Evolutionary conservation across 352 stramenopile genomes (phyloP).

Genomic region (Aphanomyces astaci): DNA sequence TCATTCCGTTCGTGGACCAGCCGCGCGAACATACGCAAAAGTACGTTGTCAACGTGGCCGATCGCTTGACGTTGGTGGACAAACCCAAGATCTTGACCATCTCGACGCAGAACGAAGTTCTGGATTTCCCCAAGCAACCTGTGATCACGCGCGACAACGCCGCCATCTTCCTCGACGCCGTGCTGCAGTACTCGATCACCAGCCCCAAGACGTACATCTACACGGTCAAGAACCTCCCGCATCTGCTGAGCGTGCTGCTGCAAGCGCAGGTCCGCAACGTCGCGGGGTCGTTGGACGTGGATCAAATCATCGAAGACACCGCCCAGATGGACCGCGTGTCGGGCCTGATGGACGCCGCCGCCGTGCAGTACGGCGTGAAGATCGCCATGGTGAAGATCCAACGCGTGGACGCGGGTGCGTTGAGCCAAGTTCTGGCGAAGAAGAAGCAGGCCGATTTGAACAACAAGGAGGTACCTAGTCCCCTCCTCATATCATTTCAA

Average conservation of each 20-base stretch:
- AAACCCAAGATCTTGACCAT: slow-evolving; percentile 24
- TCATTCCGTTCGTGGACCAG: slow-evolving; percentile 30
- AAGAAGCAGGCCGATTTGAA: slow-evolving; percentile 39
- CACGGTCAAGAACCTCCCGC: slow-evolving; percentile 31
- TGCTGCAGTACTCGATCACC: slow-evolving; percentile 30
- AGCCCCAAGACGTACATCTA: slow-evolving; percentile 36
- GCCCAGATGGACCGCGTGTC: slow-evolving; percentile 31
- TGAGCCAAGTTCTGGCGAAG: slow-evolving; percentile 31
- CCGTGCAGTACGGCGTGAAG: slow-evolving; percentile 30
- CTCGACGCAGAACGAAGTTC: slow-evolving; percentile 33
- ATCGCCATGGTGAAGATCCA: slow-evolving; percentile 38
- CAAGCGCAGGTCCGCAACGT: slow-evolving; percentile 35
- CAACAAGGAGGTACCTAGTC: slow-evolving; percentile 29
- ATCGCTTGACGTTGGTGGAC: slow-evolving; percentile 22
- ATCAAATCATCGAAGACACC: slow-evolving; percentile 38
- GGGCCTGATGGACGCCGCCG: slow-evolving; percentile 27
- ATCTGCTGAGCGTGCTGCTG: slow-evolving; percentile 30
- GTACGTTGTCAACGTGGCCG: slow-evolving; percentile 16
- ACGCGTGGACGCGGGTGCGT: slow-evolving; percentile 26
- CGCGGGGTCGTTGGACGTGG: slow-evolving; percentile 32
- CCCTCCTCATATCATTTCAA: too few relatives aligned
- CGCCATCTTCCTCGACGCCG: slow-evolving; percentile 30
- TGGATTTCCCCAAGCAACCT: slow-evolving; percentile 31
- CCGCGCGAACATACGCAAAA: slow-evolving; percentile 22
- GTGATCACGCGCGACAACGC: slow-evolving; percentile 38